Evolutionary conservation across 2,329 filamentous ascomycete species (phyloP).

Genomic region (Aspergillus awamori): DNA sequence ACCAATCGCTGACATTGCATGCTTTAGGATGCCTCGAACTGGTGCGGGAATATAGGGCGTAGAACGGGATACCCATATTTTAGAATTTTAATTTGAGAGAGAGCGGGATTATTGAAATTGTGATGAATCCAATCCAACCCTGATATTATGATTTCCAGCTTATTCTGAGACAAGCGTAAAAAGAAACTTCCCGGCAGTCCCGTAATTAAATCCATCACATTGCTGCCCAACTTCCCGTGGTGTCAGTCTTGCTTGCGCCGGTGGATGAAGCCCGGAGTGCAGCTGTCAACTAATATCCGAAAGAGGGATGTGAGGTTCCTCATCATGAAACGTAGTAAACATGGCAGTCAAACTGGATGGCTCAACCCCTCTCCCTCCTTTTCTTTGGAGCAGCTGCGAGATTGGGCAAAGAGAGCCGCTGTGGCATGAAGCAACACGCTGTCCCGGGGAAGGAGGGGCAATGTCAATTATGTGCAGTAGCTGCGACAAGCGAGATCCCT

Average conservation of each 20-base stretch:
- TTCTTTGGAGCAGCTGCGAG: background rate
- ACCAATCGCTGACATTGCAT: conserved; percentile 7
- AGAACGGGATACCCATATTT: background rate
- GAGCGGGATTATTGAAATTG: background rate
- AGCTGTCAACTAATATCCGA: background rate
- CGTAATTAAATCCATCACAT: conserved; percentile 26
- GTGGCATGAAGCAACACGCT: background rate
- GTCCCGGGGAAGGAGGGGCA: conserved; percentile 2
- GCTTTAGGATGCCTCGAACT: background rate
- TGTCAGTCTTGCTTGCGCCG: background rate
- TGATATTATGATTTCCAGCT: background rate
- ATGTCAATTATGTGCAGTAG: conserved; percentile 6
- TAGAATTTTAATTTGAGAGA: background rate
- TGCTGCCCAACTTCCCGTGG: conserved; percentile 39
- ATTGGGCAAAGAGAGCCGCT: conserved; percentile 1
- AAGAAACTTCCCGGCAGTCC: conserved; percentile 15
- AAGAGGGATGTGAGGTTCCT: conserved; percentile 9
- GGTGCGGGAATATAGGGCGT: background rate
- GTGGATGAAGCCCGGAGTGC: background rate
- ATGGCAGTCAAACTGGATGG: background rate
- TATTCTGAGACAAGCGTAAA: conserved; percentile 10
- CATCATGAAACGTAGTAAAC: conserved; percentile 12
- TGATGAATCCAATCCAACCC: conserved; percentile 5
- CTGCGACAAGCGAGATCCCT: conserved; percentile 13
- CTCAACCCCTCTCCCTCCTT: conserved; percentile 6